These are phyloP conservation scores for Leccinum rimulosum DNA, from an alignment of 768 basidiomycete species.

Conservation along the genomic window DNA sequence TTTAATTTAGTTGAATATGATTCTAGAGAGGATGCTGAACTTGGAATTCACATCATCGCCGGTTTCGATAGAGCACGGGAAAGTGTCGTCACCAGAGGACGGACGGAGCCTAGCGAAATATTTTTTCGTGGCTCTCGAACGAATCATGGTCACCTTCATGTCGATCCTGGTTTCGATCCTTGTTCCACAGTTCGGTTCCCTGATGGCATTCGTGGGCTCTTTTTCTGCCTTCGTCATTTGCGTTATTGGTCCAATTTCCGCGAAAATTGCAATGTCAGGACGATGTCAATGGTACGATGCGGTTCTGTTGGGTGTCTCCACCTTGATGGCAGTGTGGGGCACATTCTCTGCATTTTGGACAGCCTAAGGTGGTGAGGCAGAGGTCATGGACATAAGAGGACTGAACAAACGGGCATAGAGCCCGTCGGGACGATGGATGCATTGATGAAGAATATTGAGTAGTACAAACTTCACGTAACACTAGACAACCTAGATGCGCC, in stretches of 20 bases:
- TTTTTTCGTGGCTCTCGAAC: constrained; percentile 48
- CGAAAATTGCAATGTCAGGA: constrained; percentile 59
- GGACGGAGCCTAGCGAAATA: constrained; percentile 31
- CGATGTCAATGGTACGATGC: constrained; percentile 52
- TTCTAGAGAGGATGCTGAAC: constrained; percentile 75
- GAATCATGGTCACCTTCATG: constrained; percentile 54
- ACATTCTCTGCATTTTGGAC: constrained; percentile 62
- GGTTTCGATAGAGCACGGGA: constrained; percentile 27
- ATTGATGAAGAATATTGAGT: too few species aligned
- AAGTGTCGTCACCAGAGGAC: constrained; percentile 13
- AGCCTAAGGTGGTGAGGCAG: constrained; percentile 11
- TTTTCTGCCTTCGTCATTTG: constrained; percentile 79
- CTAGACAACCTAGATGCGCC: constrained; percentile 2
- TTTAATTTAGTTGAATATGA: constrained; percentile 65
- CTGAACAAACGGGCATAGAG: not conserved
- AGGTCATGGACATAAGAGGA: not conserved
- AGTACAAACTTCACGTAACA: not conserved
- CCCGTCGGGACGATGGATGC: not conserved
- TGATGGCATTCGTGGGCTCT: constrained; percentile 92
- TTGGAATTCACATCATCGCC: constrained; percentile 42
- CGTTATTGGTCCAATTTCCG: constrained; percentile 72
- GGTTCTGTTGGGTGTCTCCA: constrained; percentile 47
- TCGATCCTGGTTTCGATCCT: constrained; percentile 70
- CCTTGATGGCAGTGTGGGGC: constrained; percentile 75
- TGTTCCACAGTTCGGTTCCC: constrained; percentile 74